Base-by-base conservation (phyloP, 2,329 filamentous ascomycete genomes). In the Fusarium mundagurra region DNA sequence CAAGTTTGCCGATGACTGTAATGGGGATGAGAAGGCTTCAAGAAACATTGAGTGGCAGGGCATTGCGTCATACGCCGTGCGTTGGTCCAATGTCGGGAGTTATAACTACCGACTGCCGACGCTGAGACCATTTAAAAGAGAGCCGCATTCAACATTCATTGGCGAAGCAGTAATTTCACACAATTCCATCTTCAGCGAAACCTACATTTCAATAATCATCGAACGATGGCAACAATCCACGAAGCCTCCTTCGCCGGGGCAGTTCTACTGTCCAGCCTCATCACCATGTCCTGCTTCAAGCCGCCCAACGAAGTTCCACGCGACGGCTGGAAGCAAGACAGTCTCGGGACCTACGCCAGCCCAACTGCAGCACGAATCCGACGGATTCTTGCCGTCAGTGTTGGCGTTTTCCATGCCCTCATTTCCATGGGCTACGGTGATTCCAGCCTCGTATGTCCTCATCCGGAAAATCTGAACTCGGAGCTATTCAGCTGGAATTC, bases 121-220 rank as follows among this genome's bases (percentile, higher is more conserved):
- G 14, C n/a, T 4, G 11, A 22, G 18, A 11, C 31, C 8, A 20
- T 29, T 48, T 29, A 59, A 50, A 29, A 55, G 55, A 48, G 4
- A 17, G 20, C 17, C 1, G 13, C 4, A 34, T 8, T 27, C 8
- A 22, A 4, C 13, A 27, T 6, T 27, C 8, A 22, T 9, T 9
- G 0, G 5, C 4, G 14, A 29, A 8, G 8, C 24, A 18, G 12
- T 14, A 36, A 36, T 47, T 6, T 8, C 18, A 29, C 18, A 16
- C 0, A 17, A 24, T 9, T 39, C 13, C 8, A 13, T 38, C 24
- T 29, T 22, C 6, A n/a, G 1, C 24, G 13, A 20, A n/a, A n/a
- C 8, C 3, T 24, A 8, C 8, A 1, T 16, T 18, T 11, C 7
- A 20, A 1, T 0, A 43, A 10, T 22, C 1, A 0, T n/a, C 11